These are phyloP conservation scores for Cubamyces sp. DNA, from an alignment of 768 basidiomycete species.

Conservation along the genomic window DNA sequence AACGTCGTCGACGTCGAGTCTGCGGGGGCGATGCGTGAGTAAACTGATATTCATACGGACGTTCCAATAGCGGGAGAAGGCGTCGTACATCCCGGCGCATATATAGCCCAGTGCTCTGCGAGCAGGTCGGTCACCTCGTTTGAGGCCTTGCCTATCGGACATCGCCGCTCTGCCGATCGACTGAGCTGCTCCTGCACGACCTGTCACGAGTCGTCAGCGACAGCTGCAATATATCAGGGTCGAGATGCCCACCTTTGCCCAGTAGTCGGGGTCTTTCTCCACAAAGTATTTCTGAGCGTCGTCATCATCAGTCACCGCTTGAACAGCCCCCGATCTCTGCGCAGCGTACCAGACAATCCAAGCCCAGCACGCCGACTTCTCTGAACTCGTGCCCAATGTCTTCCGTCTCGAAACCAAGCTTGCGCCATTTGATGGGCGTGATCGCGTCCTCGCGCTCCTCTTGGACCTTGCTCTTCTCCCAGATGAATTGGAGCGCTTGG, in stretches of 20 bases:
- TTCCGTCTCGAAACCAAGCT: constrained; percentile 78
- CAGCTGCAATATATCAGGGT: not conserved
- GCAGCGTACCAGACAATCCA: constrained; percentile 74
- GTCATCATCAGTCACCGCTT: not conserved
- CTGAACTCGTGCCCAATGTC: constrained; percentile 76
- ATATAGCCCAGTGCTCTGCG: constrained; percentile 84
- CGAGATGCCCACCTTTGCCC: constrained; percentile 59
- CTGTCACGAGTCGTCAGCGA: constrained; percentile 39
- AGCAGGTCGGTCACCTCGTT: constrained; percentile 86
- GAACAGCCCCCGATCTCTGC: not conserved
- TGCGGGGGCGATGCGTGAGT: constrained; percentile 31
- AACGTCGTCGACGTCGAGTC: constrained; percentile 83
- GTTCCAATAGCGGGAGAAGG: not conserved
- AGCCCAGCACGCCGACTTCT: constrained; percentile 77
- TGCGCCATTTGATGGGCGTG: constrained; percentile 67
- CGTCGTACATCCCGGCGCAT: constrained; percentile 79
- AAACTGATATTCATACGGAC: not conserved
- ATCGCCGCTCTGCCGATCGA: constrained; percentile 71
- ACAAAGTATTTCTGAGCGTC: constrained; percentile 64
- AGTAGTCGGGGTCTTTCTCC: constrained; percentile 67
- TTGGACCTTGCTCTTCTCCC: constrained; percentile 61
- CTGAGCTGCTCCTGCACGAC: constrained; percentile 81
- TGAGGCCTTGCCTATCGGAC: constrained; percentile 82
- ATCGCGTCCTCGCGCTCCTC: constrained; percentile 56
- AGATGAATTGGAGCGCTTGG: constrained; percentile 64